These are phyloP conservation scores for Botrytis squamosa DNA, from an alignment of 2,329 filamentous ascomycete species.

Conservation along the genomic window DNA sequence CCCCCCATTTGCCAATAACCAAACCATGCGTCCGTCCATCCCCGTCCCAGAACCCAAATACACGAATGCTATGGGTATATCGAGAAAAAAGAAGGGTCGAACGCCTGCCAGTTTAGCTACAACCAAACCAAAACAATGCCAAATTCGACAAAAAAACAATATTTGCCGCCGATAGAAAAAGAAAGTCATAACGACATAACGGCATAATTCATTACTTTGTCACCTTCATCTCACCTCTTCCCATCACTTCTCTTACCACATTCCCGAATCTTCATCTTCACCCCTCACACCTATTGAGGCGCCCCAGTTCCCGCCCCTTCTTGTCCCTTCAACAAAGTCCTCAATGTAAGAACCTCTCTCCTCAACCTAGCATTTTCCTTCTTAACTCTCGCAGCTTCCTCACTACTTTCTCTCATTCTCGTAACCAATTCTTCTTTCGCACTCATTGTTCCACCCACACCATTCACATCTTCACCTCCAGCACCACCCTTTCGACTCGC, in stretches of 20 bases:
- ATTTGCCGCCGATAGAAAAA: conserved; percentile 5
- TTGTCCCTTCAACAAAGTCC: conserved; percentile 31
- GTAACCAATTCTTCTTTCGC: conserved; percentile 75
- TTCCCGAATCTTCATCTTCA: not conserved
- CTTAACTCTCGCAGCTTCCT: conserved; percentile 74
- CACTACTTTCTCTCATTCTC: conserved; percentile 69
- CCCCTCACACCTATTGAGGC: not conserved
- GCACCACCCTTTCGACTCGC: conserved; percentile 38
- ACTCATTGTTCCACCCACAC: conserved; percentile 58
- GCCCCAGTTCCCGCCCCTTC: conserved; percentile 11
- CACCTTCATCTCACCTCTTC: not conserved
- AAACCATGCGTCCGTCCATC: not conserved
- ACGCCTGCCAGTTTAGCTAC: conserved; percentile 8
- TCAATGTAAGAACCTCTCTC: conserved; percentile 65
- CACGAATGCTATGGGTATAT: not conserved
- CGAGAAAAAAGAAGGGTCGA: not conserved
- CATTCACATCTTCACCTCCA: not conserved
- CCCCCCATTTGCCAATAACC: not conserved
- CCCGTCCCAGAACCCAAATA: not conserved
- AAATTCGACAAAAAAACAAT: not conserved
- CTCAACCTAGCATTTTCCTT: conserved; percentile 84
- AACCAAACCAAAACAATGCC: not conserved
- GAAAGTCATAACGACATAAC: conserved; percentile 17
- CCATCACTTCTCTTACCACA: not conserved
- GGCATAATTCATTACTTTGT: conserved; percentile 17